These are phyloP conservation scores for Extremus antarcticus DNA, from an alignment of 495 filamentous ascomycete genomes.

Conservation along the genomic window DNA sequence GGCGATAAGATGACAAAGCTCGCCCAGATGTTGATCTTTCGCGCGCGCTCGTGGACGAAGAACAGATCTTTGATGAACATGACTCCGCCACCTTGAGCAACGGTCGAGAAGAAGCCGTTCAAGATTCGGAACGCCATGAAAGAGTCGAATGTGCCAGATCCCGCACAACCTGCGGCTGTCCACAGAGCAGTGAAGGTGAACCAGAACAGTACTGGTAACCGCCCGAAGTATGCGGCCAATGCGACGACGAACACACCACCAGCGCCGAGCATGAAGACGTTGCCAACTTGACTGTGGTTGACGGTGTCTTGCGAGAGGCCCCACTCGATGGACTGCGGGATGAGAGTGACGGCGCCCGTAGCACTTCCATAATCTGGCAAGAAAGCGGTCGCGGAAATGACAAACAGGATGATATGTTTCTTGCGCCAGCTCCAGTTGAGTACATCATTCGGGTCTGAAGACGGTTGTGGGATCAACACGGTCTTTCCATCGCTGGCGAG, in stretches of 20 bases:
- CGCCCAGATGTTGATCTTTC: conserved; percentile 55
- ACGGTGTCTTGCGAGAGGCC: conserved; percentile 38
- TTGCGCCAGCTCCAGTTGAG: conserved; percentile 46
- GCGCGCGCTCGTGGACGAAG: conserved; percentile 52
- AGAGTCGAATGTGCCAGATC: conserved; percentile 40
- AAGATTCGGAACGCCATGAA: conserved; percentile 50
- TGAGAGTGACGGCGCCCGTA: conserved; percentile 43
- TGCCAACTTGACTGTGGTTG: conserved; percentile 45
- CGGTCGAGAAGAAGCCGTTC: conserved; percentile 54
- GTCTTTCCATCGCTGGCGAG: conserved; percentile 28
- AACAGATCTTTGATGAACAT: conserved; percentile 58
- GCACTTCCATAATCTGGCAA: conserved; percentile 48
- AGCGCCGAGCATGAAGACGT: conserved; percentile 47
- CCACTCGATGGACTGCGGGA: conserved; percentile 44
- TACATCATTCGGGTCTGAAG: conserved; percentile 44
- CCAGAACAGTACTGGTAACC: conserved; percentile 49
- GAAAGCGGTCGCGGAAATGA: conserved; percentile 44
- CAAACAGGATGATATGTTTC: conserved; percentile 45
- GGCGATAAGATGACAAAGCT: conserved; percentile 44
- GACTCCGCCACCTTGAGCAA: conserved; percentile 45
- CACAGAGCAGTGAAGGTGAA: conserved; percentile 40
- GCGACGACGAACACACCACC: conserved; percentile 47
- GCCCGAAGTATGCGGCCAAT: conserved; percentile 48
- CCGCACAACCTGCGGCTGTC: conserved; percentile 45
- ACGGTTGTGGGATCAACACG: conserved; percentile 51